These are phyloP conservation scores for Lactifluus piperatus DNA, from an alignment of 768 basidiomycete species.

Conservation along the genomic window DNA sequence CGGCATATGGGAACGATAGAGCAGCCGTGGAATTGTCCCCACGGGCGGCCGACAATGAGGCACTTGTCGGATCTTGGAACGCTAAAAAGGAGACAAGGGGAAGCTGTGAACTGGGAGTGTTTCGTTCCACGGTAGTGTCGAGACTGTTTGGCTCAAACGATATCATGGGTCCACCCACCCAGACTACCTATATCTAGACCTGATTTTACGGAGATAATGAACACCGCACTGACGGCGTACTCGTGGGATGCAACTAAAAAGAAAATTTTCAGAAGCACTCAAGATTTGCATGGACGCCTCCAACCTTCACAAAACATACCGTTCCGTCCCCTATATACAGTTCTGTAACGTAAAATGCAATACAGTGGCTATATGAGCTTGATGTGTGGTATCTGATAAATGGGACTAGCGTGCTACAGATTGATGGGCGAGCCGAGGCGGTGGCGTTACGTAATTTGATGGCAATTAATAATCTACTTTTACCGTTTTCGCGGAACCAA, in stretches of 20 bases:
- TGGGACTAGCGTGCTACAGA: not conserved
- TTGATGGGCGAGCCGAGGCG: not conserved
- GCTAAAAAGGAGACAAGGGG: not conserved
- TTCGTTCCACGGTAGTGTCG: not conserved
- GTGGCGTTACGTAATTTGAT: not conserved
- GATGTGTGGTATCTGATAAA: no score
- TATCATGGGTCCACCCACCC: not conserved
- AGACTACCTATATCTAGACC: not conserved
- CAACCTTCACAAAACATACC: not conserved
- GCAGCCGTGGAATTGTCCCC: conserved; percentile 31
- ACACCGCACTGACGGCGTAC: not conserved
- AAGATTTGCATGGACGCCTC: not conserved
- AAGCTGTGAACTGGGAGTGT: conserved; percentile 6
- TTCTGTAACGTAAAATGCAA: not conserved
- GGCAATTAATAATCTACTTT: no score
- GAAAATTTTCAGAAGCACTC: not conserved
- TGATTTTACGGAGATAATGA: not conserved
- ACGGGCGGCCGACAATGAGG: conserved; percentile 29
- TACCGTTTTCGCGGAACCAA: no score
- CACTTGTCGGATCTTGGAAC: conserved; percentile 18
- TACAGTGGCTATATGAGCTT: not conserved
- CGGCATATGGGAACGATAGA: conserved; percentile 30
- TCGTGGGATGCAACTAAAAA: not conserved
- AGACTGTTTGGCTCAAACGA: not conserved
- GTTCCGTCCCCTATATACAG: not conserved